Evolutionary conservation across 345 rosid species (phyloP), one percentile per base, ranked within the genome.

Genomic region (Eucalyptus regnans): DNA sequence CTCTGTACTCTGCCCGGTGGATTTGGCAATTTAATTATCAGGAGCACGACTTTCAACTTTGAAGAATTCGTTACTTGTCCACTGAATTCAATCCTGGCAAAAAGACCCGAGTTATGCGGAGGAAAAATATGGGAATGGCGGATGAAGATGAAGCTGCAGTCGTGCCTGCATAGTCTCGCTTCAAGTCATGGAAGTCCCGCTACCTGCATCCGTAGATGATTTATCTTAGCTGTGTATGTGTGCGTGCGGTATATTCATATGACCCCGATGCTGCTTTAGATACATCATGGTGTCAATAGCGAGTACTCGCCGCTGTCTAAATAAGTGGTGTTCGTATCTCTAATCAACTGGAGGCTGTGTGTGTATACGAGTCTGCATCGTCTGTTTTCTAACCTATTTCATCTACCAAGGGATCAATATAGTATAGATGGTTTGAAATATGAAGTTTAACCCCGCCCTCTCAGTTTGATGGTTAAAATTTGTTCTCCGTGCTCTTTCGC

Each of bases 161-260:
- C 46, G 94, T 94, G 90, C 94, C 95, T 86, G 99, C 97, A 22
- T 96, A 97, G 99, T 94, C 98, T 90, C 97, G 98, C 87, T 97
- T 96, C 91, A 91, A 90, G 51, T 89, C 98, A 5, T 96, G 99
- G 99, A 97, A 96, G 99, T 84, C 93, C 33, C 92, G 87, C 66
- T 93, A 92, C 95, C 91, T 95, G 87, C 91, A 89, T 81, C 87
- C 89, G 68, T 91, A 52, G 91, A 51, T 64, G 41, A 64, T 33
- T n/a, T n/a, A 64, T n/a, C 76, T 64, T 15, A 17, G 41, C 33
- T 15, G 76, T 7, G 76, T n/a, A 64, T 15, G 11, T 0, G 41
- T 2, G 37, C 76, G 9, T 64, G 76, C 37, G 37, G 11, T n/a
- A n/a, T 64, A 33, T 14, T 62, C 41, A 64, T 64, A 7, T n/a